A percentile compares a stretch with the other conserved stretches of the same genome.
Conservation (phyloP, 495 filamentous ascomycete species). For the Aspergillus sparsus region DNA sequence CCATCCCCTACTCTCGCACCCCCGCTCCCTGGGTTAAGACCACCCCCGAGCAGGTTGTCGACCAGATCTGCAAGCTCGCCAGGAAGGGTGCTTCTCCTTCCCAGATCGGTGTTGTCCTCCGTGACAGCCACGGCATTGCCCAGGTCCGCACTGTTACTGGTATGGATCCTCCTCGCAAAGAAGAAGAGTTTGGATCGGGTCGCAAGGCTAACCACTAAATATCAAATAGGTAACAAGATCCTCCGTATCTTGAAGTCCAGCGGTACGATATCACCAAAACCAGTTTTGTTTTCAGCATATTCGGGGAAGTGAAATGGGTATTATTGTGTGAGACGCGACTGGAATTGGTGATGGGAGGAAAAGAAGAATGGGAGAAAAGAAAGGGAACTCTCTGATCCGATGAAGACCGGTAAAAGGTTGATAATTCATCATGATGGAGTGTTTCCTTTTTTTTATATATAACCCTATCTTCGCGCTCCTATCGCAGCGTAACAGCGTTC, state of each 20-base stretch:
- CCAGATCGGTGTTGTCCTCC: conserved; percentile 97
- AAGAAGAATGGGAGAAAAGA: background rate
- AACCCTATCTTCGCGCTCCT: background rate
- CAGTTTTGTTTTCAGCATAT: conserved; percentile 10
- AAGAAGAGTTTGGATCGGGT: conserved; percentile 8
- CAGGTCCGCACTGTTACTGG: conserved; percentile 96
- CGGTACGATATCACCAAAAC: conserved; percentile 62
- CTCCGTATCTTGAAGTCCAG: conserved; percentile 94
- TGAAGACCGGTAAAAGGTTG: conserved; percentile 15
- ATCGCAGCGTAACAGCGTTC: background rate
- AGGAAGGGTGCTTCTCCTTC: conserved; percentile 96
- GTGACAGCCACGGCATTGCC: conserved; percentile 95
- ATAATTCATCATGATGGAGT: conserved; percentile 6
- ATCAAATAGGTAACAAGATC: conserved; percentile 88
- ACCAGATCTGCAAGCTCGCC: conserved; percentile 98
- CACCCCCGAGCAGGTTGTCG: conserved; percentile 85
- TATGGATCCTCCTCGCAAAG: conserved; percentile 47
- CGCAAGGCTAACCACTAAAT: conserved; percentile 30
- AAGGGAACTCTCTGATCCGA: conserved; percentile 2
- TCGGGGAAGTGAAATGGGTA: conserved; percentile 6
- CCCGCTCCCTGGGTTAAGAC: conserved; percentile 91
- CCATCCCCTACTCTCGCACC: conserved; percentile 93
- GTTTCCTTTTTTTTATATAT: background rate
- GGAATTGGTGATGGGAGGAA: background rate
- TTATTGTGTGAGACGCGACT: background rate